A percentile compares a stretch with the other conserved stretches of the same genome.
Evolutionary conservation across 2,329 filamentous ascomycete species (phyloP).

Genomic region (Exophiala spinifera): DNA sequence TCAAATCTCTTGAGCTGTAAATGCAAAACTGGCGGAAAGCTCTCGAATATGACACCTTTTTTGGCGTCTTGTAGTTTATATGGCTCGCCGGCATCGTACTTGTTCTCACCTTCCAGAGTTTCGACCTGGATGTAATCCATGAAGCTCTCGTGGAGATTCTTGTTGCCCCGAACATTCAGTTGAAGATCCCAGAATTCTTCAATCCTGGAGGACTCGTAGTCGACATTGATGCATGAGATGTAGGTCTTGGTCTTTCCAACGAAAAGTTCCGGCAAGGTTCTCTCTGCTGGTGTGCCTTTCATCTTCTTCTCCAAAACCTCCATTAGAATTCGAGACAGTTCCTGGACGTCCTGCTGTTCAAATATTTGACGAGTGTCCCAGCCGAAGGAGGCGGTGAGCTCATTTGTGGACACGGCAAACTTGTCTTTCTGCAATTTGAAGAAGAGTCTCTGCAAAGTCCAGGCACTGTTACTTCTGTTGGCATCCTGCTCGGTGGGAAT

Average conservation of each 20-base stretch:
- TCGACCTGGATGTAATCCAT: slow-evolving; percentile 95
- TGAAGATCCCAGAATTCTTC: slow-evolving; percentile 99
- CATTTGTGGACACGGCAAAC: slow-evolving; percentile 79
- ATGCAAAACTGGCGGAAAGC: slow-evolving; percentile 90
- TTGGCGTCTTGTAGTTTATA: slow-evolving; percentile 92
- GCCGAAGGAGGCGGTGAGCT: slow-evolving; percentile 93
- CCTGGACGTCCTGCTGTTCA: slow-evolving; percentile 97
- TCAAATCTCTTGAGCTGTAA: slow-evolving; percentile 96
- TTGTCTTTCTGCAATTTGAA: slow-evolving; percentile 89
- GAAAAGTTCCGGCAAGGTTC: slow-evolving; percentile 84
- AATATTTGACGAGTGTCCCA: slow-evolving; percentile 99
- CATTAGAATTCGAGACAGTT: slow-evolving; percentile 94
- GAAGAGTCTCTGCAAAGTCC: slow-evolving; percentile 88
- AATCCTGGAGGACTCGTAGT: slow-evolving; percentile 91
- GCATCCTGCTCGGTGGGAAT: slow-evolving; percentile 89
- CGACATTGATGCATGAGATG: slow-evolving; percentile 96
- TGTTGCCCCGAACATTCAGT: slow-evolving; percentile 92
- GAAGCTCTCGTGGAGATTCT: slow-evolving; percentile 90
- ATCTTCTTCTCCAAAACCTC: slow-evolving; percentile 95
- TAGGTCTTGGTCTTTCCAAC: slow-evolving; percentile 98
- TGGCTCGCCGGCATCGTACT: slow-evolving; percentile 88
- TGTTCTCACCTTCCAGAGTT: slow-evolving; percentile 96
- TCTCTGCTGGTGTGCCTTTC: slow-evolving; percentile 92
- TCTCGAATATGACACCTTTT: slow-evolving; percentile 96
- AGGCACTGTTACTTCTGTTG: slow-evolving; percentile 81